Evolutionary conservation across 805 yeast genomes (phyloP).

Genomic region (Lipomyces anomalus): DNA sequence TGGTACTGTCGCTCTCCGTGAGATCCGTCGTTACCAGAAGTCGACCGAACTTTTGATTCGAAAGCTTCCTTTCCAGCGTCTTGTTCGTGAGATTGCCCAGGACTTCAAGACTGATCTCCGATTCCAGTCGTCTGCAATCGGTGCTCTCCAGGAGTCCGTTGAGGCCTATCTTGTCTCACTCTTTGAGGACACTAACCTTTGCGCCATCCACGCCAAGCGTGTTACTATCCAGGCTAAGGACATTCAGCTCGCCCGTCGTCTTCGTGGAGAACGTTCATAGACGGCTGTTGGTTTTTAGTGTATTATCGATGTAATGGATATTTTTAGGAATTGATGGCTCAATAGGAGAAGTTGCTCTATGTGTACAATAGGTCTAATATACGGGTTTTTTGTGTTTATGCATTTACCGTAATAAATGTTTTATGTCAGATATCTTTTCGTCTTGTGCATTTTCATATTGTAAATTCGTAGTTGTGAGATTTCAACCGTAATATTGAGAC

Average conservation of each 20-base stretch:
- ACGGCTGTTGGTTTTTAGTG: too few species aligned
- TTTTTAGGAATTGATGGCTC: not conserved
- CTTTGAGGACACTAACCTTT: constrained; percentile 84
- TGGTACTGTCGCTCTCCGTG: constrained; percentile 90
- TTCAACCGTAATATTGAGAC: too few species aligned
- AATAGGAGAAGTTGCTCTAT: not conserved
- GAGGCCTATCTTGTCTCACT: constrained; percentile 83
- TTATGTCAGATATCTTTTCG: too few species aligned
- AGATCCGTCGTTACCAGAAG: constrained; percentile 87
- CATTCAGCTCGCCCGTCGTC: constrained; percentile 85
- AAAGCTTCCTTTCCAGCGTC: constrained; percentile 87
- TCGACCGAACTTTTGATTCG: constrained; percentile 80
- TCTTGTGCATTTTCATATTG: too few species aligned
- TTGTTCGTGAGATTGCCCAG: constrained; percentile 84
- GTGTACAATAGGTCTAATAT: constrained; percentile 23
- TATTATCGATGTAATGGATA: not conserved
- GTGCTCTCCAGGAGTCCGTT: constrained; percentile 86
- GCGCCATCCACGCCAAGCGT: constrained; percentile 92
- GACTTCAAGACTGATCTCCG: constrained; percentile 81
- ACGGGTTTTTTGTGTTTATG: constrained; percentile 11
- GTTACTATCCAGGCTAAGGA: constrained; percentile 90
- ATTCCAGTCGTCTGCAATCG: constrained; percentile 84
- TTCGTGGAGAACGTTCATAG: constrained; percentile 57
- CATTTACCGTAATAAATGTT: too few species aligned
- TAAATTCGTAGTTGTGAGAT: too few species aligned